A percentile compares a stretch with the other conserved stretches of the same genome.
These are phyloP conservation scores for Discostella pseudostelligera DNA, from an alignment of 108 stramenopile genomes.

Conservation along the genomic window DNA sequence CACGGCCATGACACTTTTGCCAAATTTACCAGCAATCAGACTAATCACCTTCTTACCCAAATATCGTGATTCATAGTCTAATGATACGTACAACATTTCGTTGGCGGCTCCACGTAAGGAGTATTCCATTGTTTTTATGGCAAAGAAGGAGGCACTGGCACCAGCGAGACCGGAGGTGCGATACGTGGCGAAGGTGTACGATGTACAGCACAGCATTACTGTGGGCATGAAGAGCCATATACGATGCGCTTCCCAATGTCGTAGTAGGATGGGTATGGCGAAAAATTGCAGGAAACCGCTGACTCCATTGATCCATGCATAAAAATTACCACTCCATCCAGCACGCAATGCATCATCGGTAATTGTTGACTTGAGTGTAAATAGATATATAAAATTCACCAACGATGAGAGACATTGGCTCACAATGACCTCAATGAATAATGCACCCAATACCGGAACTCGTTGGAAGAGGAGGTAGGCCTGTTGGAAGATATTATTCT, in stretches of 20 bases:
- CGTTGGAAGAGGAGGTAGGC: conserved; percentile 44
- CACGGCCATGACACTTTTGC: conserved; percentile 56
- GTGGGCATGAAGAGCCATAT: conserved; percentile 58
- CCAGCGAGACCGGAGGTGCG: conserved; percentile 31
- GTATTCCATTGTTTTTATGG: conserved; percentile 63
- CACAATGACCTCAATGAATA: conserved; percentile 57
- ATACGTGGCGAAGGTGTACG: conserved; percentile 31
- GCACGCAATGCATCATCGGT: conserved; percentile 52
- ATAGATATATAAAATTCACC: conserved; percentile 53
- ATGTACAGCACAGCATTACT: conserved; percentile 45
- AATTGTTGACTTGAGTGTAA: conserved; percentile 52
- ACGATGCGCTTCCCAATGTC: conserved; percentile 27
- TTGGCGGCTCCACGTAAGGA: conserved; percentile 50
- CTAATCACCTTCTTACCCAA: conserved; percentile 60
- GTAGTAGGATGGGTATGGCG: conserved; percentile 46
- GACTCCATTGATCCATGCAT: conserved; percentile 55
- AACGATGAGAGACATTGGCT: conserved; percentile 55
- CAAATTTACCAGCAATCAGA: conserved; percentile 58
- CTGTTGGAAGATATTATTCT: conserved; percentile 37
- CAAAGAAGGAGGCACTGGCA: conserved; percentile 46
- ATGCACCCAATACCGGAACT: conserved; percentile 54
- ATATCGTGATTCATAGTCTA: conserved; percentile 65
- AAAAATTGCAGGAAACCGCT: conserved; percentile 62
- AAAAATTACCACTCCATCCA: conserved; percentile 57
- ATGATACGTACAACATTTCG: conserved; percentile 58